Base-by-base conservation (phyloP, 2,329 filamentous ascomycete species). In the Aspergillus thermomutatus region DNA sequence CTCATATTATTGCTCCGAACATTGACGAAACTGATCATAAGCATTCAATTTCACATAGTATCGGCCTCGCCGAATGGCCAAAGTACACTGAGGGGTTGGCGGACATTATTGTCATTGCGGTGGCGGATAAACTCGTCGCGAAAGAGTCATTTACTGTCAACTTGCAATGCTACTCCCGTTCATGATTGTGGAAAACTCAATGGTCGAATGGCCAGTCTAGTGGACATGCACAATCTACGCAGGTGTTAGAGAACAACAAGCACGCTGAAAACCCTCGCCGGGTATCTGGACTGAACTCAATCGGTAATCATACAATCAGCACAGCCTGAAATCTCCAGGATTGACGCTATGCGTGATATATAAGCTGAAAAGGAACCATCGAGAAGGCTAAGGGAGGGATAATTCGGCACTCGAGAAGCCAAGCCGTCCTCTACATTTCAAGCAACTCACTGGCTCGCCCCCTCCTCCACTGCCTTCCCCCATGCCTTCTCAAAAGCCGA, bases 381-480 rank as follows among this genome's bases (percentile, higher is more conserved):
- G 4, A 28, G 27, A 34, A 34, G 31, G 7, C 31, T 37, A 37
- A n/a, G 31, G 6, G 14, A 37, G 19, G 23, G 21, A 23, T 14
- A 25, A 26, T 6, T 21, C 1, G 21, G 21, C 11, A 7, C 5
- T 46, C 8, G 21, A 7, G 37, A 34, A 23, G 28, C 26, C 31
- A 14, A 17, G n/a, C 49, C 3, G 41, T 26, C 37, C 34, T n/a
- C 26, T 10, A 8, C 25, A 48, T 14, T 26, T 31, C 58, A 60
- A 41, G 50, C 31, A 52, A 54, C 47, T 45, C 37, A 31, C 8
- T 48, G 54, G 41, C 48, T 50, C 14, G 53, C 34, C 5, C 57
- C 58, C 17, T 71, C 69, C 34, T 71, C 69, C 10, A 72, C 64
- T 8, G 72, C 72, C 58, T 73, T 75, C 1, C 71, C 72, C 72